Base-by-base conservation (phyloP, 2,329 filamentous ascomycete genomes). In the Penicillium olsonii region DNA sequence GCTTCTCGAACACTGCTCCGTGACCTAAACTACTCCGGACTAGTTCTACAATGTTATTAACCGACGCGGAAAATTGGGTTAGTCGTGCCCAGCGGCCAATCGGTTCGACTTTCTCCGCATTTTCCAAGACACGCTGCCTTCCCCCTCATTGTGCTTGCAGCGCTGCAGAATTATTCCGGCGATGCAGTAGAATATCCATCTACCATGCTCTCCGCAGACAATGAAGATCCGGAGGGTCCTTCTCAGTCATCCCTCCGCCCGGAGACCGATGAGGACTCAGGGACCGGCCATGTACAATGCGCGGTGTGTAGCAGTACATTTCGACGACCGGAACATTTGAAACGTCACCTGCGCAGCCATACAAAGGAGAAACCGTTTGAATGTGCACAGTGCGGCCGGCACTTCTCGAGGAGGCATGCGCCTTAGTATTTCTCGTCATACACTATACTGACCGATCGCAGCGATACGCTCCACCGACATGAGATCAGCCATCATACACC, bases 351-450 rank as follows among this genome's bases (percentile, higher is more conserved):
- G 40, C 69, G 68, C 45, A 71, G 68, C 39, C 71, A 74, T 54
- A 70, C 69, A 6, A 71, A 71, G 38, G 68, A 70, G 48, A 71
- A 70, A 44, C 68, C 69, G 0, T 74, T 72, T 42, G 63, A 67
- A 42, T 74, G 72, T 53, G 47, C 53, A 12, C 67, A 68, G 44
- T 75, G 72, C 56, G 67, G 68, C n/a, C 71, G 72, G 18, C 63
- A 69, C 40, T 74, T 75, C 52, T 71, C 69, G 10, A 63, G 72
- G 59, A 74, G 68, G 69, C 71, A 70, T 45, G 66, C 18, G 34
- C 35, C 20, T 37, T 17, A n/a, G 31, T 34, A n/a, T 24, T 11
- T 39, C 33, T 34, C 29, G 17, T 29, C 26, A n/a, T 27, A n/a
- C 19, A 18, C n/a, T 7, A 18, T n/a, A n/a, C n/a, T 29, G 12